These are phyloP conservation scores for Geotrichum klebahnii DNA, from an alignment of 1,139 yeast species.

Conservation along the genomic window DNA sequence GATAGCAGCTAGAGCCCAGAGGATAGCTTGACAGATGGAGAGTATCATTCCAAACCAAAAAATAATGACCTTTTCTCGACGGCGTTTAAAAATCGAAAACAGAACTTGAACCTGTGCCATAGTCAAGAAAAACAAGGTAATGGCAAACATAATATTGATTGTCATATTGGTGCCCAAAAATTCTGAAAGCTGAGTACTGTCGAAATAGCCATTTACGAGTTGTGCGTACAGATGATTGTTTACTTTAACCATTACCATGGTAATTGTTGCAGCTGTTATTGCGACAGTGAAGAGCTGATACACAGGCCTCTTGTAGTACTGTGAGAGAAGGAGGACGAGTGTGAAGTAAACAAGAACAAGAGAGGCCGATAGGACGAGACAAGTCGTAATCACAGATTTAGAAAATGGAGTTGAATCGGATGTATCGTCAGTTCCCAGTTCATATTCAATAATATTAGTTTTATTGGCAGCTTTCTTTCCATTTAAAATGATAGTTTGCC, in stretches of 20 bases:
- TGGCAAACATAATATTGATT: conserved; percentile 11
- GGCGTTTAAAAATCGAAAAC: conserved; percentile 14
- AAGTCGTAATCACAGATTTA: conserved; percentile 21
- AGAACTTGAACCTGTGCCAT: conserved; percentile 21
- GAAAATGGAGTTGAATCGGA: conserved; percentile 9
- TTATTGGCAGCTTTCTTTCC: neutral
- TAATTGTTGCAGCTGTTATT: conserved; percentile 13
- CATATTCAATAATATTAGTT: conserved; percentile 8
- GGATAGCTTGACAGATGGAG: conserved; percentile 6
- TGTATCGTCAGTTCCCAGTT: conserved; percentile 1
- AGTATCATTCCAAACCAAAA: conserved; percentile 18
- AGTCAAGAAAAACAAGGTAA: conserved; percentile 13
- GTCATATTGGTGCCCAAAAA: conserved; percentile 2
- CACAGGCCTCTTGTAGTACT: conserved; percentile 14
- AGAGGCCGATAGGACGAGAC: conserved; percentile 16
- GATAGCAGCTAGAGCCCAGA: conserved; percentile 13
- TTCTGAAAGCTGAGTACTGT: conserved; percentile 15
- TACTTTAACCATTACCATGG: conserved; percentile 13
- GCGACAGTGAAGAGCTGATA: conserved; percentile 15
- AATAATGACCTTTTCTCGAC: conserved; percentile 15
- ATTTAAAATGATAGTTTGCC: conserved; percentile 15
- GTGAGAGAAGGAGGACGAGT: conserved; percentile 9
- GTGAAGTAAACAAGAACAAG: conserved; percentile 12
- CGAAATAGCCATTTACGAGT: conserved; percentile 15
- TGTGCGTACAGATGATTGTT: conserved; percentile 11